Evolutionary conservation across 140 eudicot species (phyloP).

Genomic region (Senecio squalidus): DNA sequence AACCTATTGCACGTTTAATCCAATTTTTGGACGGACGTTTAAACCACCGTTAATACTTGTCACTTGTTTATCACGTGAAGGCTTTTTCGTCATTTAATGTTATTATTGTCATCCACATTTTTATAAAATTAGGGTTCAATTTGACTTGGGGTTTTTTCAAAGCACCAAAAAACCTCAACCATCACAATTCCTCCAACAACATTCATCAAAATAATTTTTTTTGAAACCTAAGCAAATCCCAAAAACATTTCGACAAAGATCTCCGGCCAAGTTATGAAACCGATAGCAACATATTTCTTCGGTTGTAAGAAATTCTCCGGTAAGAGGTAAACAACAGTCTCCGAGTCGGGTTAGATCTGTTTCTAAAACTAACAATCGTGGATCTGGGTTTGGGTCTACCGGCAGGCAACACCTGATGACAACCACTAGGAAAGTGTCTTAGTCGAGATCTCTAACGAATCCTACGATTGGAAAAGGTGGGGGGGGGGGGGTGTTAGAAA

Average conservation of each 20-base stretch:
- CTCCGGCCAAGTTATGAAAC: slow-evolving; percentile 45
- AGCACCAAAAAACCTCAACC: slow-evolving; percentile 29
- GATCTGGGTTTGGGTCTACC: slow-evolving; percentile 21
- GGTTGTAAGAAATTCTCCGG: too few species aligned
- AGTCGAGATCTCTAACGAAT: slow-evolving; percentile 61
- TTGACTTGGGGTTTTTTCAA: slow-evolving; percentile 51
- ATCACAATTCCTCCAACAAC: slow-evolving; percentile 20
- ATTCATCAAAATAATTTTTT: slow-evolving; percentile 59
- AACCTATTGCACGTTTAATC: too few species aligned
- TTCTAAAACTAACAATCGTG: slow-evolving; percentile 28
- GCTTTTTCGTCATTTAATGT: too few species aligned
- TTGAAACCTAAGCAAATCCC: slow-evolving; percentile 38
- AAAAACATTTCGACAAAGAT: slow-evolving; percentile 29
- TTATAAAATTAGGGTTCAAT: too few species aligned
- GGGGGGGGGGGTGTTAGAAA: slow-evolving; percentile 10
- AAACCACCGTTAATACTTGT: too few species aligned
- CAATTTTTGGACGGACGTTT: too few species aligned
- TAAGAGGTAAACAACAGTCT: slow-evolving; percentile 36
- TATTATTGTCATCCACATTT: too few species aligned
- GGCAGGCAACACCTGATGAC: slow-evolving; percentile 49
- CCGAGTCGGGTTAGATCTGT: slow-evolving; percentile 46
- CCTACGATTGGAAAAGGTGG: slow-evolving; percentile 28
- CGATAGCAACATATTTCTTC: slow-evolving; percentile 13
- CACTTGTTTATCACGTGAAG: too few species aligned
- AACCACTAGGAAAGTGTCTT: slow-evolving; percentile 9